Evolutionary conservation across 2,329 filamentous ascomycete genomes (phyloP).

Genomic region (Thielaviopsis euricoi): DNA sequence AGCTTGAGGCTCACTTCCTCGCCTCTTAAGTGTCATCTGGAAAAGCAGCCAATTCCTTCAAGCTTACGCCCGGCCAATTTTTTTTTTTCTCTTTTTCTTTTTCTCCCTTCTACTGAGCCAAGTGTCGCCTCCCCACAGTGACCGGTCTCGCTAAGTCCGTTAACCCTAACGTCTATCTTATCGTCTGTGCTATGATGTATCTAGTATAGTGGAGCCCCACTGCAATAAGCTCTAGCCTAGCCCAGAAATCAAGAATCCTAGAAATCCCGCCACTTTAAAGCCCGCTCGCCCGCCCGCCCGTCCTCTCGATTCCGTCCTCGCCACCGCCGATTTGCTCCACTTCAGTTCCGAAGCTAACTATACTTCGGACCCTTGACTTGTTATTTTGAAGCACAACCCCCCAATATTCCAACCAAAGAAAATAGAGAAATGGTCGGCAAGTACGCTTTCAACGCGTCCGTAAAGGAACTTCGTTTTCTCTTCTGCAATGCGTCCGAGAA

Average conservation of each 20-base stretch:
- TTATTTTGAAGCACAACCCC: no score
- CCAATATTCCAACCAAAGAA: neutral
- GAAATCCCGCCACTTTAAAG: neutral
- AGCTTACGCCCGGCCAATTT: no score
- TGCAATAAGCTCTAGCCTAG: neutral
- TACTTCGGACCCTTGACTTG: neutral
- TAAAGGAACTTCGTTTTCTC: slow-evolving; percentile 93
- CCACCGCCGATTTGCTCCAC: neutral
- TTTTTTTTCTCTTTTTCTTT: no score
- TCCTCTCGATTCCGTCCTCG: neutral
- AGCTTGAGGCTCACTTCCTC: no score
- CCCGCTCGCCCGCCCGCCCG: neutral
- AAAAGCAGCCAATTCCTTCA: no score
- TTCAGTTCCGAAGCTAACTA: neutral
- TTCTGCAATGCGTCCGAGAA: slow-evolving; percentile 91
- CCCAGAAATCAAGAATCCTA: neutral
- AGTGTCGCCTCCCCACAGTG: no score
- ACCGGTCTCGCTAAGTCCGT: neutral
- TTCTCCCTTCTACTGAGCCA: neutral
- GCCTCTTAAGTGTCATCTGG: no score
- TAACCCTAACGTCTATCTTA: neutral
- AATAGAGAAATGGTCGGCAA: slow-evolving; percentile 58
- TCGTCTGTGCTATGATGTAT: neutral
- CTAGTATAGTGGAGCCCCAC: neutral
- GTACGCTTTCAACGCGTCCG: slow-evolving; percentile 74